phyloP scores from a whole-genome alignment of 2,329 filamentous ascomycete species.

The Domatiomyces globalis region DNA sequence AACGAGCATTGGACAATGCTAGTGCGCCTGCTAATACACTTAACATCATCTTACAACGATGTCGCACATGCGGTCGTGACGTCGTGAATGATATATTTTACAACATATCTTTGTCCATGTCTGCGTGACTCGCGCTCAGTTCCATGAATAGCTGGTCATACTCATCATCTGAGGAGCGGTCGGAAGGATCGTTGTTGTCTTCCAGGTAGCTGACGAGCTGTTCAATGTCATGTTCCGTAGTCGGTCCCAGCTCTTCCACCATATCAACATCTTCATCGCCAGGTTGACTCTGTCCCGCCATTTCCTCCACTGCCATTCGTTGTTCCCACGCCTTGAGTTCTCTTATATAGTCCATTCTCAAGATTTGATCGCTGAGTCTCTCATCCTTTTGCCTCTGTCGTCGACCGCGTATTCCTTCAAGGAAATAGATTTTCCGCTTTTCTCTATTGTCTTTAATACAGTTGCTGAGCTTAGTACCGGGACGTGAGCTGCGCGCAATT shows the following conservation, averaged over 20 bases:
- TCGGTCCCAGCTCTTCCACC: slow-evolving; percentile 16
- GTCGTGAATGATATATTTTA: not conserved
- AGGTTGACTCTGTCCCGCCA: slow-evolving; percentile 7
- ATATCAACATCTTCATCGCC: slow-evolving; percentile 9
- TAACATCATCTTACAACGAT: not conserved
- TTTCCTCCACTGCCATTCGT: slow-evolving; percentile 14
- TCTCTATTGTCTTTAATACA: slow-evolving; percentile 12
- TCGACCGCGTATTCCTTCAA: slow-evolving; percentile 26
- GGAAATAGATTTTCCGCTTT: slow-evolving; percentile 26
- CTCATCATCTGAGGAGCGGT: slow-evolving; percentile 40
- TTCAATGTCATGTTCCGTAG: slow-evolving; percentile 7
- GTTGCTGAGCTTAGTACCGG: slow-evolving; percentile 5
- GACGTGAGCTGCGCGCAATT: slow-evolving; percentile 6
- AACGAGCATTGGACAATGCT: slow-evolving; percentile 7
- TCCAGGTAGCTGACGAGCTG: slow-evolving; percentile 3
- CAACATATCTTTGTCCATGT: not conserved
- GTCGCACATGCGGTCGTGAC: not conserved
- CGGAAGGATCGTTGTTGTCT: slow-evolving; percentile 6
- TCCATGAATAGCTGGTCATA: slow-evolving; percentile 53
- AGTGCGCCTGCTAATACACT: not conserved
- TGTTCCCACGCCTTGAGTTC: slow-evolving; percentile 26
- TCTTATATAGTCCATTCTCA: slow-evolving; percentile 28
- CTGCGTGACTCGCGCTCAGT: slow-evolving; percentile 21
- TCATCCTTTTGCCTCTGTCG: slow-evolving; percentile 21
- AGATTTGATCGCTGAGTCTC: slow-evolving; percentile 29